Percentiles rank a stretch among this genome's conserved stretches.
These are phyloP conservation scores for Colletotrichum sp. DNA, from an alignment of 2,329 filamentous ascomycete species.

Conservation along the genomic window DNA sequence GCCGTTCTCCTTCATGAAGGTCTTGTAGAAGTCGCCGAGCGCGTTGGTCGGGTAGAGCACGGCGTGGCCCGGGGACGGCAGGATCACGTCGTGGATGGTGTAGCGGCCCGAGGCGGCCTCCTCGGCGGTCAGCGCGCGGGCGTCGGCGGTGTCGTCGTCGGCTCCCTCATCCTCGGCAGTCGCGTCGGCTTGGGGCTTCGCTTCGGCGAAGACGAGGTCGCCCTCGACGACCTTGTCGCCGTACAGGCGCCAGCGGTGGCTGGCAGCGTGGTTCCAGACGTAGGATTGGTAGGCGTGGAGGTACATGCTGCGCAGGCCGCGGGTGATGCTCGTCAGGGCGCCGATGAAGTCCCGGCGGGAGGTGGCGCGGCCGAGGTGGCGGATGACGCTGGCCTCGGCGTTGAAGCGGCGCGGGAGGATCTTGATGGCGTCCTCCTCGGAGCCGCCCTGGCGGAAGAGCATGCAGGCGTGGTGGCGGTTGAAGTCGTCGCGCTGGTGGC, in stretches of 20 bases:
- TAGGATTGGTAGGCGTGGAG: conserved; percentile 95
- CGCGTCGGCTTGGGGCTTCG: conserved; percentile 41
- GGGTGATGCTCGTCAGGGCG: conserved; percentile 79
- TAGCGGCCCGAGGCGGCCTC: conserved; percentile 80
- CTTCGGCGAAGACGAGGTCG: conserved; percentile 74
- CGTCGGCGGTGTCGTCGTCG: conserved; percentile 57
- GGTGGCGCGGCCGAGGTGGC: conserved; percentile 65
- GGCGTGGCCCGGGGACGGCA: conserved; percentile 92
- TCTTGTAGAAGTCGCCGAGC: conserved; percentile 81
- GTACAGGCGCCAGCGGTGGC: conserved; percentile 78
- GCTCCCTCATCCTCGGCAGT: conserved; percentile 66
- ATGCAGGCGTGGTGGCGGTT: conserved; percentile 80
- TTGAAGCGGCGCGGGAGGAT: conserved; percentile 81
- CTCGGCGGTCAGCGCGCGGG: conserved; percentile 75
- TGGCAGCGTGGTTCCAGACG: conserved; percentile 89
- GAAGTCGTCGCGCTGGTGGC: conserved; percentile 76
- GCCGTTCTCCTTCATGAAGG: conserved; percentile 87
- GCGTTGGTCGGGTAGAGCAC: conserved; percentile 85
- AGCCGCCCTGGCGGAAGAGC: conserved; percentile 67
- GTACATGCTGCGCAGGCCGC: conserved; percentile 90
- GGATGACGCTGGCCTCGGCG: conserved; percentile 80
- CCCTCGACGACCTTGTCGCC: conserved; percentile 80
- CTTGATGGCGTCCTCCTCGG: conserved; percentile 64
- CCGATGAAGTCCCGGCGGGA: conserved; percentile 76
- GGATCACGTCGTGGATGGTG: conserved; percentile 84